Evolutionary conservation across 2,329 filamentous ascomycete species (phyloP).

Genomic region (Fusarium fracticaudum): DNA sequence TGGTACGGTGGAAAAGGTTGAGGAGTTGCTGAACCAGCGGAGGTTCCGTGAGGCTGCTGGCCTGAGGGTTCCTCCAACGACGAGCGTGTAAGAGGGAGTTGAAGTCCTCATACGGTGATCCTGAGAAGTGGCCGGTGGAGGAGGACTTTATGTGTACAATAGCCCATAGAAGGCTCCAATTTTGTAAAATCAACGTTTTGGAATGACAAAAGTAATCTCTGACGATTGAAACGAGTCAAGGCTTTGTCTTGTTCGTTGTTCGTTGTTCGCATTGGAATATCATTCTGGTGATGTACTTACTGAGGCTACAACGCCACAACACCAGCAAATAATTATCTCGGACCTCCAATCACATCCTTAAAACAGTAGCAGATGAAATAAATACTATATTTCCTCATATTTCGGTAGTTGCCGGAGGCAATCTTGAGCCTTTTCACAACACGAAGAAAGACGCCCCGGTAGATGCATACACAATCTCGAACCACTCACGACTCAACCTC

Average conservation of each 20-base stretch:
- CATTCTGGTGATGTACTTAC: not conserved
- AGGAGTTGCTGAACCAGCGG: slow-evolving; percentile 65
- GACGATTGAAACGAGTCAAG: not conserved
- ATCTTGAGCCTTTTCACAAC: not conserved
- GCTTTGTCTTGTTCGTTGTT: not conserved
- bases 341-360: not conserved
- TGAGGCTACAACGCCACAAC: not conserved
- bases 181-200: slow-evolving; percentile 34
- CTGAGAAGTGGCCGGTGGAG: slow-evolving; percentile 10
- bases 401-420: not conserved
- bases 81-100: slow-evolving; percentile 11
- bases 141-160: slow-evolving; percentile 38
- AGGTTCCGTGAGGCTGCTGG: slow-evolving; percentile 54
- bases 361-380: no score
- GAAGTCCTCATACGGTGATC: not conserved
- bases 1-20: slow-evolving; percentile 63
- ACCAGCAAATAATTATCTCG: not conserved
- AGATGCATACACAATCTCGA: slow-evolving; percentile 37
- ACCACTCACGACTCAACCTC: not conserved
- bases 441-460: slow-evolving; percentile 26
- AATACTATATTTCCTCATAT: not conserved
- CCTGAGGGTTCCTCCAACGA: slow-evolving; percentile 41
- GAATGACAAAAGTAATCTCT: slow-evolving; percentile 5
- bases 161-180: slow-evolving; percentile 32
- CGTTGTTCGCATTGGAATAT: fast-evolving